Percentiles rank a stretch among this genome's conserved stretches.
phyloP scores from a whole-genome alignment of 2,329 filamentous ascomycete species.

The Trichophyton simii region DNA sequence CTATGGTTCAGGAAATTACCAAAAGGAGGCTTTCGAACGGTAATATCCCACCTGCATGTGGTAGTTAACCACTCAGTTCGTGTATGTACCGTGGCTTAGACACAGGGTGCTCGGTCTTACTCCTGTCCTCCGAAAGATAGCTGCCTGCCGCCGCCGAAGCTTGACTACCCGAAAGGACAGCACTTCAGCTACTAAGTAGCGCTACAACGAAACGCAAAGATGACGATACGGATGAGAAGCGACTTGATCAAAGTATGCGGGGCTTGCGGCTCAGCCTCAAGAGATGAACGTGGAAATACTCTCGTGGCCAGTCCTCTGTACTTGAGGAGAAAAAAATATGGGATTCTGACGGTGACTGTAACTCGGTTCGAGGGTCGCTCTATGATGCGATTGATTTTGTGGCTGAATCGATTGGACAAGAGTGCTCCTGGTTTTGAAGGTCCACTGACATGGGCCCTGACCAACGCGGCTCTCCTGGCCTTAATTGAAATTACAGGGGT shows the following conservation, averaged over 20 bases:
- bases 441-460: constrained; percentile 11
- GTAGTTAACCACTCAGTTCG: neutral
- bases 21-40: neutral
- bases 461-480: constrained; percentile 17
- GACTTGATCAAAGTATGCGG: neutral
- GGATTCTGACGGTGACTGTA: neutral
- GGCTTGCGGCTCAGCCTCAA: neutral
- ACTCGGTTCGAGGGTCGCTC: neutral
- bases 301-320: neutral
- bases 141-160: neutral
- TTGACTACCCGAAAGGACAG: neutral
- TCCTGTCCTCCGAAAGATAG: neutral
- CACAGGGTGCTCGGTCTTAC: neutral
- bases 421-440: constrained; percentile 1
- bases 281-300: neutral
- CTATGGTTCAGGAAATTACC: neutral
- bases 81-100: constrained; percentile 2
- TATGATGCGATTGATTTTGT: constrained; percentile 15
- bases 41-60: neutral
- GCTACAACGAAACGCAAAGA: neutral
- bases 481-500: constrained; percentile 17
- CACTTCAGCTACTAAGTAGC: neutral
- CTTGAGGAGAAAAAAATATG: neutral
- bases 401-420: constrained; percentile 30
- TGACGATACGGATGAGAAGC: neutral